Evolutionary conservation across 202 grass and related monocot genomes (phyloP), one percentile per base, ranked within the genome.

Genomic region (Tripidium arundinaceum): DNA sequence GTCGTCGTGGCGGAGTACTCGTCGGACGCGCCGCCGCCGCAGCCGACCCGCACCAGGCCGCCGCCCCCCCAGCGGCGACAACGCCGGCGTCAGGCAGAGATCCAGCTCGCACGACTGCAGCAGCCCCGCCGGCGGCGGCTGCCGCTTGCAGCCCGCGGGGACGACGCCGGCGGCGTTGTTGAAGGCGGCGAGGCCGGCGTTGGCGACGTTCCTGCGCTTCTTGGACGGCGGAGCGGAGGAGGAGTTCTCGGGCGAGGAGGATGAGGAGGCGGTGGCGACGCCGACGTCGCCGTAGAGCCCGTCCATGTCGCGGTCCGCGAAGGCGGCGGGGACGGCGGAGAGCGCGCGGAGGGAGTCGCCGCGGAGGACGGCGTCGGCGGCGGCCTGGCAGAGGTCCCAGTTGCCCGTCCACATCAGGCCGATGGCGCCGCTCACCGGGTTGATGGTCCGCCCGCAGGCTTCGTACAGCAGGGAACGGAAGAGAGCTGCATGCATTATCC

Each of bases 401-500:
- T 91, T 90, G 41, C 92, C 88, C 1, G 76, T 89, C 92, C 86
- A 94, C 87, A 98, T 91, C 19, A 98, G 81, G 7, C 94, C 91
- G 75, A 88, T 77, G 45, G 78, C 91, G 29, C 94, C 94, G 80
- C 80, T 93, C 67, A 98, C 92, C 76, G 92, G 94, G 62, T 87
- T 98, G 80, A 98, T 94, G 47, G 88, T 94, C 21, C 94, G 84
- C 0, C 94, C 94, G 29, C 94, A 98, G 7, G 94, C 94, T 69
- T 98, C 94, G 86, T 94, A 98, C 38, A 98, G 83, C 62, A 93
- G 71, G 0, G 92, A 98, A 26, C 79, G 81, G 81, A 98, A 98
- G 25, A 91, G 52, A 12, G 87, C 95, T 97, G 90, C 75, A 72
- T 49, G 7, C 26, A 37, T 4, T 12, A 24, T 7, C 36, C 16